Percentiles rank a stretch among this genome's conserved stretches.
phyloP scores from a whole-genome alignment of 768 basidiomycete species.

The Cystobasidiopsis lactophilus region DNA sequence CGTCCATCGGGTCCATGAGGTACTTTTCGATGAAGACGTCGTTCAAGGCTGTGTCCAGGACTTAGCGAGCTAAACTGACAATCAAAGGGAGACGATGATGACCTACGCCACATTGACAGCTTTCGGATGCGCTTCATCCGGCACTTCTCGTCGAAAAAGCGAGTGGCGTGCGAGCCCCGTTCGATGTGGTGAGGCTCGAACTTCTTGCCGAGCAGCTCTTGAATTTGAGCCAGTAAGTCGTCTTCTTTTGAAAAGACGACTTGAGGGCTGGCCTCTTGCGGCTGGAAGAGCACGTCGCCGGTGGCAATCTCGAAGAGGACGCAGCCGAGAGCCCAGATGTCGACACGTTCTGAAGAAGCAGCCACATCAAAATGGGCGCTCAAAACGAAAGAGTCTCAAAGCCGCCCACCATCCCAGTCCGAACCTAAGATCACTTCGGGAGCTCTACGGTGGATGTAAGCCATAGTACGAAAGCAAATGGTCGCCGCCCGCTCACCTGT shows the following conservation, averaged over 20 bases:
- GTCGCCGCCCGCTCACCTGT: too few relatives aligned
- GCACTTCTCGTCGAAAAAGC: conserved; percentile 94
- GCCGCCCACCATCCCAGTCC: too few relatives aligned
- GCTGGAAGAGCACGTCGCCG: conserved; percentile 97
- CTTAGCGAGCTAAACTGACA: too few relatives aligned
- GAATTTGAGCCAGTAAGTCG: conserved; percentile 87
- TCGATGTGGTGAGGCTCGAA: conserved; percentile 51
- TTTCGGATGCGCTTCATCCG: conserved; percentile 59
- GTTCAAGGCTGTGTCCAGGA: too few relatives aligned
- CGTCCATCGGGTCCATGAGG: too few relatives aligned
- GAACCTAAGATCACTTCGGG: too few relatives aligned
- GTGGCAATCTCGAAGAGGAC: conserved; percentile 31
- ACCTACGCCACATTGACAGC: conserved; percentile 64
- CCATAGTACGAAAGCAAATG: too few relatives aligned
- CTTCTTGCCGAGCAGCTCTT: conserved; percentile 79
- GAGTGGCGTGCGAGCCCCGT: conserved; percentile 70
- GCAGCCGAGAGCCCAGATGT: background rate
- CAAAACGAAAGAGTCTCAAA: too few relatives aligned
- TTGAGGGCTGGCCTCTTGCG: conserved; percentile 51
- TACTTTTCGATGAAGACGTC: too few relatives aligned
- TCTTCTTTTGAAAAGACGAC: conserved; percentile 77
- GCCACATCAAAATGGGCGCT: too few relatives aligned
- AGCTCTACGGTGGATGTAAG: too few relatives aligned
- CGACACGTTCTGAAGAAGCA: background rate
- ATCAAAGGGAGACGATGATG: too few relatives aligned